Evolutionary conservation across 1,284 basidiomycete species (phyloP).

Genomic region (Irpex sp.): DNA sequence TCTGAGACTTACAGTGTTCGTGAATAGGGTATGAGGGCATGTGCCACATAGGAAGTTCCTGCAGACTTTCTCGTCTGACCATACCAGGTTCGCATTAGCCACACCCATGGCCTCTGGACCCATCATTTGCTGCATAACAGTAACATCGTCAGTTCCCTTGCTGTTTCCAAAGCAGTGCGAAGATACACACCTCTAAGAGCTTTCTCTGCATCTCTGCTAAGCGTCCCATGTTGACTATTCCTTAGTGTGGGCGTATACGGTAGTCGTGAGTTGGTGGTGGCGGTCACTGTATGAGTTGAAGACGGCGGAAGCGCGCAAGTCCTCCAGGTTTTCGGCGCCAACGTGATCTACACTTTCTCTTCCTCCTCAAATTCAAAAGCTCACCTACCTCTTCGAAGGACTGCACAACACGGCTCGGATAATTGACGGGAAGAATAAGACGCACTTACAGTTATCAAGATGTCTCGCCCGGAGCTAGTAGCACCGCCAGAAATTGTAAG

Average conservation of each 20-base stretch:
- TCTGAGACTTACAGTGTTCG: constrained; percentile 86
- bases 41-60: constrained; percentile 97
- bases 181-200: constrained; percentile 72
- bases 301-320: not conserved
- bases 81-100: constrained; percentile 87
- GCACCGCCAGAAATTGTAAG: constrained; percentile 95
- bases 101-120: constrained; percentile 98
- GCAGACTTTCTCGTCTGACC: constrained; percentile 99
- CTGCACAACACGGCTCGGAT: not conserved
- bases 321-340: not conserved
- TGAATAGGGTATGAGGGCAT: constrained; percentile 96
- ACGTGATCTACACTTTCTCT: not conserved
- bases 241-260: not conserved
- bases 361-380: not conserved
- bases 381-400: not conserved
- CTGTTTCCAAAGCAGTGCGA: not conserved
- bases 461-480: constrained; percentile 95
- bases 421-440: not conserved
- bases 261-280: not conserved
- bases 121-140: constrained; percentile 87
- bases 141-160: constrained; percentile 2
- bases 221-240: constrained; percentile 61
- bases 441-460: constrained; percentile 27
- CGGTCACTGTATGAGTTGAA: not conserved
- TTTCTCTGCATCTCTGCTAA: constrained; percentile 91